These are phyloP conservation scores for Diaporthe ampelina DNA, from an alignment of 2,329 filamentous ascomycete species.

Conservation along the genomic window DNA sequence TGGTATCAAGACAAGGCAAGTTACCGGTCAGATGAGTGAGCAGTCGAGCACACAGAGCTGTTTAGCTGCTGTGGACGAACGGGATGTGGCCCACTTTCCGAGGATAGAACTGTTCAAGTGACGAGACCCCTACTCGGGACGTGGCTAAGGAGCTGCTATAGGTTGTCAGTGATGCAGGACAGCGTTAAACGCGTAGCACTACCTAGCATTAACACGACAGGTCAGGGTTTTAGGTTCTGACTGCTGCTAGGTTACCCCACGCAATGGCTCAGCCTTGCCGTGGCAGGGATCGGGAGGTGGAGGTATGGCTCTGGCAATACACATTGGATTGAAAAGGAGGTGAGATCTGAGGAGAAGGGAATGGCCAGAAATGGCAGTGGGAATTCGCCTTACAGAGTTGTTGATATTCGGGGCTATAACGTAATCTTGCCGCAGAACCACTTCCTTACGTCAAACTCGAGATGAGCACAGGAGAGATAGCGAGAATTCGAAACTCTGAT, in stretches of 20 bases:
- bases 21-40: background rate
- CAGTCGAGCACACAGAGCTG: background rate
- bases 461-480: slow-evolving; percentile 15
- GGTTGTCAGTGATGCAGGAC: slow-evolving; percentile 16
- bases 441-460: slow-evolving; percentile 21
- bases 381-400: background rate
- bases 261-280: slow-evolving; percentile 4
- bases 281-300: slow-evolving; percentile 33
- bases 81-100: slow-evolving; percentile 29
- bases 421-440: slow-evolving; percentile 26
- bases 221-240: slow-evolving; percentile 24
- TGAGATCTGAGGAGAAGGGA: background rate
- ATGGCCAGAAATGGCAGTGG: slow-evolving; percentile 16
- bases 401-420: slow-evolving; percentile 13
- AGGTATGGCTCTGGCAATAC: background rate
- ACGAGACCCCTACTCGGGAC: slow-evolving; percentile 2
- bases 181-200: slow-evolving; percentile 3
- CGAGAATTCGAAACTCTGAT: slow-evolving; percentile 5
- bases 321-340: background rate
- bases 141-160: slow-evolving; percentile 12
- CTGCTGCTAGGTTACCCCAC: slow-evolving; percentile 29
- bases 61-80: background rate
- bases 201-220: background rate
- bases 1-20: background rate
- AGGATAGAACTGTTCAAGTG: background rate